These are phyloP conservation scores for Orbilia oligospora DNA, from an alignment of 2,329 filamentous ascomycete species.

Conservation along the genomic window DNA sequence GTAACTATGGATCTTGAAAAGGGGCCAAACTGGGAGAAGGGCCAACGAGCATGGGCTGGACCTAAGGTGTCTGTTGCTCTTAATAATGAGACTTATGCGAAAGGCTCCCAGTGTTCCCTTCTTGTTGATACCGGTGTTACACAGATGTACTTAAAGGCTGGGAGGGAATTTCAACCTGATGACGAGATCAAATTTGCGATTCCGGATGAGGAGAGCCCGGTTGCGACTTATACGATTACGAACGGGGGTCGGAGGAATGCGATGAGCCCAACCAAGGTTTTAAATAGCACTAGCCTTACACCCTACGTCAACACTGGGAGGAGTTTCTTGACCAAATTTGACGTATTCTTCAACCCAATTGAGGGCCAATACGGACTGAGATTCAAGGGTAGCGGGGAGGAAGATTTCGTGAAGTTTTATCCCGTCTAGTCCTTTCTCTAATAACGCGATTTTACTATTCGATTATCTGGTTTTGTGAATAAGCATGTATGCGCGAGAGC, in stretches of 20 bases:
- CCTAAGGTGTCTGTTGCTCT: conserved; percentile 27
- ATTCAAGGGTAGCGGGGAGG: conserved; percentile 24
- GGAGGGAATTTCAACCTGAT: conserved; percentile 14
- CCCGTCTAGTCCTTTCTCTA: background rate
- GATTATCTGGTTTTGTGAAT: background rate
- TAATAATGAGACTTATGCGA: conserved; percentile 22
- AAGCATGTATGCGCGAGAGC: background rate
- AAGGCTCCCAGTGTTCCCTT: background rate
- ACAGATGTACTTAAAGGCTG: conserved; percentile 35
- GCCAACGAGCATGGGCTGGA: conserved; percentile 20
- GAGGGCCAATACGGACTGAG: conserved; percentile 27
- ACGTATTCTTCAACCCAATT: conserved; percentile 10
- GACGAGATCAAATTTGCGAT: conserved; percentile 30
- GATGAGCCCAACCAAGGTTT: conserved; percentile 13
- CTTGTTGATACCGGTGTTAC: conserved; percentile 21
- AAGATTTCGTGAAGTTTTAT: conserved; percentile 29
- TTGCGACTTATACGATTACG: conserved; percentile 19
- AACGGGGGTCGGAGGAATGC: conserved; percentile 4
- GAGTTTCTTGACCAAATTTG: conserved; percentile 34
- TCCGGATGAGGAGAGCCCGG: conserved; percentile 22
- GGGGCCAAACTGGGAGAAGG: conserved; percentile 29
- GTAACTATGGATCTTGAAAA: conserved; percentile 19
- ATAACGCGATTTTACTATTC: background rate
- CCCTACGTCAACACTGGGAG: conserved; percentile 27
- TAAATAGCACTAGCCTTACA: conserved; percentile 30